These are phyloP conservation scores for Neofusicoccum kwambonambiense DNA, from an alignment of 2,329 filamentous ascomycete genomes.

Conservation along the genomic window DNA sequence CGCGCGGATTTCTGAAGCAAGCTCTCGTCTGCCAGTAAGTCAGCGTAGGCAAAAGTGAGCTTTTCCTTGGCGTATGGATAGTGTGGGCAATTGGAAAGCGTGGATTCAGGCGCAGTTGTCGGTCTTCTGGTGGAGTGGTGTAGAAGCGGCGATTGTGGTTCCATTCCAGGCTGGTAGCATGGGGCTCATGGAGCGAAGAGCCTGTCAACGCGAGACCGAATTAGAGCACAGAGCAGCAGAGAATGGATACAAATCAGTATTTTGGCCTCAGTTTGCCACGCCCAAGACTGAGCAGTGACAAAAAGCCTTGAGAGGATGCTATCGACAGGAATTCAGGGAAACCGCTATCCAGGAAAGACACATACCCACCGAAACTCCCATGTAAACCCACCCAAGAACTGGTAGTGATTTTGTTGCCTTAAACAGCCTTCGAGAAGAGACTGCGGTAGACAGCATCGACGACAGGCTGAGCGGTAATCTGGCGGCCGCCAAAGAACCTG, in stretches of 20 bases:
- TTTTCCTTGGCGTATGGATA: background rate
- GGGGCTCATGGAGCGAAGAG: background rate
- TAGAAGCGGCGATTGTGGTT: too few relatives aligned
- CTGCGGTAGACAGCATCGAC: constrained; percentile 97
- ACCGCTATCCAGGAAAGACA: constrained; percentile 14
- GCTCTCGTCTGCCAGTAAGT: constrained; percentile 1
- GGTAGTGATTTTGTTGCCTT: background rate
- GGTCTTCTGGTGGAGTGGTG: too few relatives aligned
- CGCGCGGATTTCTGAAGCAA: background rate
- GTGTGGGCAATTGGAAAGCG: too few relatives aligned
- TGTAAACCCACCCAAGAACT: background rate
- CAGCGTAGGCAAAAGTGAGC: background rate
- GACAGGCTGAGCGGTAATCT: constrained; percentile 92
- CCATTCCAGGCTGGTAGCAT: background rate
- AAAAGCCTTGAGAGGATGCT: background rate
- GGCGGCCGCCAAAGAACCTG: constrained; percentile 87
- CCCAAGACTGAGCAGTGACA: background rate
- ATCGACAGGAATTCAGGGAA: constrained; percentile 7
- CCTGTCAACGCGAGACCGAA: background rate
- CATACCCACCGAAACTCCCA: constrained; percentile 13
- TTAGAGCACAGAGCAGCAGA: constrained; percentile 6
- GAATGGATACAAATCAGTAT: background rate
- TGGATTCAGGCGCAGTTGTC: too few relatives aligned
- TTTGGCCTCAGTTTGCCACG: background rate
- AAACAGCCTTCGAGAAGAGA: constrained; percentile 53